Base-by-base conservation (phyloP, 2,329 filamentous ascomycete genomes). In the Stemphylium beticola region DNA sequence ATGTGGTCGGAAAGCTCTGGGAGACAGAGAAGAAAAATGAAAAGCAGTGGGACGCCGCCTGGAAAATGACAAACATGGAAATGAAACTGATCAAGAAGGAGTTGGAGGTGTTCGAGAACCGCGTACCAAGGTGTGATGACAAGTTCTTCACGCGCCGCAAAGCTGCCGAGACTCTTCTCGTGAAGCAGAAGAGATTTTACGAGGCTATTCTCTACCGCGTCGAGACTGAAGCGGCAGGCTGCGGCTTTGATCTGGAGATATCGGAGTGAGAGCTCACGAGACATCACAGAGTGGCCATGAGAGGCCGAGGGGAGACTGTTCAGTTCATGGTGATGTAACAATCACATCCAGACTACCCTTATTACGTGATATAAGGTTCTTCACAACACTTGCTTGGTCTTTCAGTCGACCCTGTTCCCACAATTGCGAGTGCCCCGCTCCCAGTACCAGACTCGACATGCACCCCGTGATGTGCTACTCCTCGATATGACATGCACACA, bases 331-430 rank as follows among this genome's bases (percentile, higher is more conserved):
- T 45, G 24, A 29, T 26, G 20, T 14, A 14, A 11, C 4, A 3
- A n/a, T 22, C 7, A 24, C 22, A 24, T 7, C 22, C 32, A 8
- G 8, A 26, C 7, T 12, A 20, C 4, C 11, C n/a, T 51, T 9
- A 15, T 24, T 2, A 17, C 14, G 10, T 26, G 45, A 24, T 18
- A 18, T 26, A n/a, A 38, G 4, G 14, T 14, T 1, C 24, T 12
- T 18, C 15, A 52, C 52, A 48, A 55, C 38, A 55, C 18, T 3
- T 17, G 9, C 14, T 9, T 34, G 38, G 24, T 43, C 48, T 32
- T 37, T 53, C 12, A 15, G 37, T 33, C 20, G 26, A 38, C 14
- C 26, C 17, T 7, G 15, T 24, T n/a, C 37, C 53, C 24, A 32
- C 20, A 17, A 15, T 32, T 20, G 12, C 4, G 5, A 17, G 5